Evolutionary conservation across 1,284 basidiomycete species (phyloP), one percentile per base, ranked within the genome.

Genomic region (Pseudozyma sp.): DNA sequence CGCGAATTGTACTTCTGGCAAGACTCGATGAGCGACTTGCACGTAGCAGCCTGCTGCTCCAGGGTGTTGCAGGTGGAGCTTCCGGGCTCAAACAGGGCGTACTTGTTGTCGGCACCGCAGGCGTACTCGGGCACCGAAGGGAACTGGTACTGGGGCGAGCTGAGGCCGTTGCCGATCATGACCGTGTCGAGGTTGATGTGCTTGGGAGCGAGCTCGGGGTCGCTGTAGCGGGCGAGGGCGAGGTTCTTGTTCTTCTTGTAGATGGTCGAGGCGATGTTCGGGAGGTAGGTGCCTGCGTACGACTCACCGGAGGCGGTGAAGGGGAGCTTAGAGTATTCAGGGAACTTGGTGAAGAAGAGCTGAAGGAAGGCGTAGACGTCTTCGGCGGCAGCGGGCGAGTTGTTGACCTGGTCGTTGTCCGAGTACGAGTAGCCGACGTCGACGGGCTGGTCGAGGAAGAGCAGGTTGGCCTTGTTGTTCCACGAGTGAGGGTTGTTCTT

Each of bases 311-410:
- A 85, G 40, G 88, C 84, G 51, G 71, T 77, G 66, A 85, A 83
- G 58, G 73, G 73, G 13, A 77, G 71, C 45, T 78, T 66, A 17
- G 80, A 77, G 56, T 83, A 85, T 50, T 80, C 51, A 42, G 78
- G 76, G 76, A 81, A 85, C 55, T 81, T 81, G 68, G 87, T 86
- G 66, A 94, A 87, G 89, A 97, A 97, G 45, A 97, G 88, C 80
- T 94, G 87, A 52, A 96, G 87, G 89, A 97, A 96, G 1, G 92
- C 92, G 78, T 93, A 93, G 24, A 96, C 92, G 75, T 97, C 94
- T 82, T 89, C 87, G 19, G 91, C 93, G 4, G 91, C 91, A 44
- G 89, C 89, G 14, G 90, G 90, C 64, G 89, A 90, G 35, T 87
- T 91, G 81, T 89, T 88, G 64, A 97, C 92, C 4, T 87, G 88